phyloP scores from a whole-genome alignment of 495 filamentous ascomycete genomes.

The Pyronema omphalodes region DNA sequence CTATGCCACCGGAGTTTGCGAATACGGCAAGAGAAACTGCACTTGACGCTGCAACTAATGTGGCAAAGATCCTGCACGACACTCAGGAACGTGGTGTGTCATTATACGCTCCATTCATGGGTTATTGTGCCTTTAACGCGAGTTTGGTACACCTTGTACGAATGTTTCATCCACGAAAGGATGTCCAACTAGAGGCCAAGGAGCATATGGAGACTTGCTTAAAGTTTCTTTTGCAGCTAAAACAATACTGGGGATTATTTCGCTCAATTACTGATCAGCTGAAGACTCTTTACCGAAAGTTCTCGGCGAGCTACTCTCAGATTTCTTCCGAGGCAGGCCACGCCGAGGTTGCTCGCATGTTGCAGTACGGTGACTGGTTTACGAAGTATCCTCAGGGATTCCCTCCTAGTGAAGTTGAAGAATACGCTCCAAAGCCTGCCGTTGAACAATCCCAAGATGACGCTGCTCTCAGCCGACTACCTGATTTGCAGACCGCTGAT shows the following conservation, averaged over 20 bases:
- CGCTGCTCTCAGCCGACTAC: constrained; percentile 23
- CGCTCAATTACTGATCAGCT: constrained; percentile 89
- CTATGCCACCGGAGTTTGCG: constrained; percentile 62
- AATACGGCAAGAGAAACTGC: constrained; percentile 56
- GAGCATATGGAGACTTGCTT: constrained; percentile 77
- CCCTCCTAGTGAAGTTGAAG: constrained; percentile 27
- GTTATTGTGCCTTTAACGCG: constrained; percentile 84
- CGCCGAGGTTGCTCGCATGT: constrained; percentile 43
- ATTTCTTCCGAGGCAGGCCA: constrained; percentile 33
- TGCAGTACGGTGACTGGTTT: constrained; percentile 98
- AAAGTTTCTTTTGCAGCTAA: constrained; percentile 82
- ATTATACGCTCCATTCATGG: constrained; percentile 77
- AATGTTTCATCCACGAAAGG: constrained; percentile 64
- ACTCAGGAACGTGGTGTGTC: constrained; percentile 46
- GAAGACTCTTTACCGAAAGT: constrained; percentile 72
- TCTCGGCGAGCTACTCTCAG: constrained; percentile 54
- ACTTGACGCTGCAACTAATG: constrained; percentile 74
- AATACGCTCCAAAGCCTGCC: constrained; percentile 7
- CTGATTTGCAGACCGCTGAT: constrained; percentile 81
- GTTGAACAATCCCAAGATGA: constrained; percentile 10
- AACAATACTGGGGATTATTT: constrained; percentile 95
- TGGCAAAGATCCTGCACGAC: constrained; percentile 67
- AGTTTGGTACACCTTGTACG: constrained; percentile 86
- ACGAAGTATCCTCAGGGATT: constrained; percentile 87
- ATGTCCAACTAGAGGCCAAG: constrained; percentile 59